phyloP scores from a whole-genome alignment of 257 asterid species.

The Ocimum tenuiflorum region DNA sequence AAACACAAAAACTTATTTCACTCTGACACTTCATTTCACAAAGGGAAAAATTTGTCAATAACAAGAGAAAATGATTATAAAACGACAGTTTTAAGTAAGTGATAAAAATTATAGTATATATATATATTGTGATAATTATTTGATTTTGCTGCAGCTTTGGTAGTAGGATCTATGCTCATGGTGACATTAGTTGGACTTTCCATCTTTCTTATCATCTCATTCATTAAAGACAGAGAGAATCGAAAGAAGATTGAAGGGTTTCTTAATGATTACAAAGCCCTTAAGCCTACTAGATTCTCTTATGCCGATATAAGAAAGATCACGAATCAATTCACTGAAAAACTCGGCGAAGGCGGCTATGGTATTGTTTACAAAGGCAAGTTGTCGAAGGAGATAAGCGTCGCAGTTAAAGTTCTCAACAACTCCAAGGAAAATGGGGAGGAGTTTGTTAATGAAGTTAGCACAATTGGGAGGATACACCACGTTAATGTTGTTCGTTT shows the following conservation, averaged over 20 bases:
- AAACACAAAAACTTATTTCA: too few relatives aligned
- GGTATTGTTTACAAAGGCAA: too few relatives aligned
- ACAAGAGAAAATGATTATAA: too few relatives aligned
- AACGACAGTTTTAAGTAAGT: too few relatives aligned
- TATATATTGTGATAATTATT: too few relatives aligned
- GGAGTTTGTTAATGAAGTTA: constrained; percentile 41
- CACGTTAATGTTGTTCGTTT: too few relatives aligned
- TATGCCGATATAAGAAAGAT: constrained; percentile 37
- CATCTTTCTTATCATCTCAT: background rate
- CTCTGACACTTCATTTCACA: too few relatives aligned
- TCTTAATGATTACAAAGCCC: constrained; percentile 28
- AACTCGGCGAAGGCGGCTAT: constrained; percentile 40
- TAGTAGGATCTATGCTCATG: constrained; percentile 17
- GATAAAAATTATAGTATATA: too few relatives aligned
- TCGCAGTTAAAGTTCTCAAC: constrained; percentile 36
- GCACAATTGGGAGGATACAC: too few relatives aligned
- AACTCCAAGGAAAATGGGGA: constrained; percentile 31
- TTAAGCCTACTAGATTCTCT: constrained; percentile 37
- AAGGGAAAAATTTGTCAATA: too few relatives aligned
- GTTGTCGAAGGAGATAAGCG: constrained; percentile 30
- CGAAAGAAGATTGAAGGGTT: too few relatives aligned
- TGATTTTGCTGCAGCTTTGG: background rate
- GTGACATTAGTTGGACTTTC: constrained; percentile 3
- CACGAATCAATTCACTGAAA: constrained; percentile 28
- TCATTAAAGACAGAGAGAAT: constrained; percentile 16